phyloP scores from a whole-genome alignment of 768 basidiomycete genomes.

The Cyathus striatus region DNA sequence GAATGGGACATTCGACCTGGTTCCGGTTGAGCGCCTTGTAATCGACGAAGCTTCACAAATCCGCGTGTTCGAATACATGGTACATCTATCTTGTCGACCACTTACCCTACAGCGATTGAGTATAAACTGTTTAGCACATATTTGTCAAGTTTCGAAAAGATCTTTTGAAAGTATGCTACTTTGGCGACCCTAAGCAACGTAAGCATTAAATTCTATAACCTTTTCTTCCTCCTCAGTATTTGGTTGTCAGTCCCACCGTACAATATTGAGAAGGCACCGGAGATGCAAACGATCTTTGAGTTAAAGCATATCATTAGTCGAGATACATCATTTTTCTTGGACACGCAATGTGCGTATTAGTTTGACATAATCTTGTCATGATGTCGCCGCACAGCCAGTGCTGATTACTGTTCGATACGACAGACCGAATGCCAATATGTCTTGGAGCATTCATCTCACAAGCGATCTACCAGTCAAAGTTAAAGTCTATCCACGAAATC shows the following conservation, averaged over 20 bases:
- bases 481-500: constrained; percentile 33
- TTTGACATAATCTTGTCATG: not conserved
- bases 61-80: constrained; percentile 42
- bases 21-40: constrained; percentile 42
- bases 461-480: constrained; percentile 32
- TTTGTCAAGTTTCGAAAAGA: constrained; percentile 35
- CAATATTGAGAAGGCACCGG: constrained; percentile 33
- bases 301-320: constrained; percentile 27
- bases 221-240: not conserved
- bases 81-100: constrained; percentile 10
- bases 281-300: constrained; percentile 42
- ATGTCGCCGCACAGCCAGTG: not conserved
- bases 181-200: constrained; percentile 53
- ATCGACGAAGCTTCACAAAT: constrained; percentile 55
- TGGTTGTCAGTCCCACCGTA: constrained; percentile 41
- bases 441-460: constrained; percentile 47
- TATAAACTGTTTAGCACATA: constrained; percentile 26
- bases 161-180: constrained; percentile 41
- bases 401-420: not conserved
- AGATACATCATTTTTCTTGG: constrained; percentile 28
- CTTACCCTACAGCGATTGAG: not conserved
- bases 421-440: constrained; percentile 47
- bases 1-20: constrained; percentile 24
- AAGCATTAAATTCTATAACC: constrained; percentile 11
- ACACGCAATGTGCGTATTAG: constrained; percentile 40